Evolutionary conservation across 495 filamentous ascomycete species (phyloP).

Genomic region (Aspergillus kassunensis): DNA sequence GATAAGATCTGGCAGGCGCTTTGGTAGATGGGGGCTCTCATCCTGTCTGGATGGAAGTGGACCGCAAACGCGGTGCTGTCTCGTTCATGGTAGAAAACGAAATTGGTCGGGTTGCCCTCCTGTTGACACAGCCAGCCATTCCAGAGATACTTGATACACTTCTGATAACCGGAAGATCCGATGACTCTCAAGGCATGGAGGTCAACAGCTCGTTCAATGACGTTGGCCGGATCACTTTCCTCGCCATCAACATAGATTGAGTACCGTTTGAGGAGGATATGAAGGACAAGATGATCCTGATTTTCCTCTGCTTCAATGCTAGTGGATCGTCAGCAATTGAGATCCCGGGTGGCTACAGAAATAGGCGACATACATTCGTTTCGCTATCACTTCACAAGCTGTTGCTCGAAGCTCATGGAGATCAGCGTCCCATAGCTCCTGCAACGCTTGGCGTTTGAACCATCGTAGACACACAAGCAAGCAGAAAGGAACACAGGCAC

Average conservation of each 20-base stretch:
- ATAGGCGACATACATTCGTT: constrained; percentile 59
- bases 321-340: constrained; percentile 10
- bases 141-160: constrained; percentile 90
- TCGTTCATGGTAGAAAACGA: constrained; percentile 76
- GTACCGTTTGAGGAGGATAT: constrained; percentile 87
- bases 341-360: neutral
- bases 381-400: constrained; percentile 96
- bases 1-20: constrained; percentile 83
- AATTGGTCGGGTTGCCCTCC: constrained; percentile 78
- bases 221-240: constrained; percentile 73
- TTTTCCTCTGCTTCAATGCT: constrained; percentile 82
- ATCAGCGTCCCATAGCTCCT: constrained; percentile 89
- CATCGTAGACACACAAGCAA: constrained; percentile 85
- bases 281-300: constrained; percentile 68
- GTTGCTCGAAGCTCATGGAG: constrained; percentile 72
- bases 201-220: constrained; percentile 87
- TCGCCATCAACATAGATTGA: constrained; percentile 70
- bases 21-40: constrained; percentile 89
- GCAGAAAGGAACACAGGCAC: constrained; percentile 77
- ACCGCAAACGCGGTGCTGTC: constrained; percentile 67
- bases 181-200: constrained; percentile 85
- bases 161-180: constrained; percentile 90
- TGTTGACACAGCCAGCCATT: constrained; percentile 94
- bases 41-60: constrained; percentile 89
- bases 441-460: constrained; percentile 76